Conservation (phyloP, 2,329 filamentous ascomycete species). For the Delphinella strobiligena region DNA sequence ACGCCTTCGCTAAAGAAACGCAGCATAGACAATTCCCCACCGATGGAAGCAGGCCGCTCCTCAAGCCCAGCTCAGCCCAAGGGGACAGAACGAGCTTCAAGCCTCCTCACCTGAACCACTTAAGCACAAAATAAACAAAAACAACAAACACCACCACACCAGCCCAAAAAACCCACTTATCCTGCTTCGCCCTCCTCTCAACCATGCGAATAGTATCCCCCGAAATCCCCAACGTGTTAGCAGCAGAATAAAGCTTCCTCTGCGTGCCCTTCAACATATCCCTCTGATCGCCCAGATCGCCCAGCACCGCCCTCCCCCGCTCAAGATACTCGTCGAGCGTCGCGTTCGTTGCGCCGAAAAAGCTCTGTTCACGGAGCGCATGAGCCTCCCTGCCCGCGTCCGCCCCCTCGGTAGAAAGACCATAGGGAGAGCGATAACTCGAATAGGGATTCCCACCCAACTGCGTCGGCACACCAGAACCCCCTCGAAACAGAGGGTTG, state of each 20-base stretch:
- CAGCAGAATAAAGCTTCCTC: slow-evolving; percentile 78
- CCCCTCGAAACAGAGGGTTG: slow-evolving; percentile 24
- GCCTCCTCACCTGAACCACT: slow-evolving; percentile 59
- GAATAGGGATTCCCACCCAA: slow-evolving; percentile 28
- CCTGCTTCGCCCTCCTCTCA: slow-evolving; percentile 78
- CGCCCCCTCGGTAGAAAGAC: slow-evolving; percentile 13
- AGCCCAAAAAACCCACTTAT: slow-evolving; percentile 95
- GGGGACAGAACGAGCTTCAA: too few species aligned
- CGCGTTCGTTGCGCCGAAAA: slow-evolving; percentile 68
- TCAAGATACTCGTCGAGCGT: slow-evolving; percentile 93
- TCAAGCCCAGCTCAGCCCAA: too few species aligned
- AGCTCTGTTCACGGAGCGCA: slow-evolving; percentile 78
- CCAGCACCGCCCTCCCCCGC: slow-evolving; percentile 76
- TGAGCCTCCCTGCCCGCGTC: slow-evolving; percentile 53
- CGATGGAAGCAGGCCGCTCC: too few species aligned
- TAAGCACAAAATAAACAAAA: slow-evolving; percentile 86
- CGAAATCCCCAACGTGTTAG: slow-evolving; percentile 84
- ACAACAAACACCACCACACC: slow-evolving; percentile 76
- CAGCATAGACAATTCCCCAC: too few species aligned
- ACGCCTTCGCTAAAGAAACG: too few species aligned
- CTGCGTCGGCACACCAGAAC: slow-evolving; percentile 20
- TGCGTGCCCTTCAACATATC: slow-evolving; percentile 95
- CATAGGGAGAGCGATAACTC: slow-evolving; percentile 24
- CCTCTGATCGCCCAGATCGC: slow-evolving; percentile 76
- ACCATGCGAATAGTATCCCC: slow-evolving; percentile 97